A percentile compares a stretch with the other conserved stretches of the same genome.
These are phyloP conservation scores for Lactarius indigo DNA, from an alignment of 768 basidiomycete species.

Conservation along the genomic window DNA sequence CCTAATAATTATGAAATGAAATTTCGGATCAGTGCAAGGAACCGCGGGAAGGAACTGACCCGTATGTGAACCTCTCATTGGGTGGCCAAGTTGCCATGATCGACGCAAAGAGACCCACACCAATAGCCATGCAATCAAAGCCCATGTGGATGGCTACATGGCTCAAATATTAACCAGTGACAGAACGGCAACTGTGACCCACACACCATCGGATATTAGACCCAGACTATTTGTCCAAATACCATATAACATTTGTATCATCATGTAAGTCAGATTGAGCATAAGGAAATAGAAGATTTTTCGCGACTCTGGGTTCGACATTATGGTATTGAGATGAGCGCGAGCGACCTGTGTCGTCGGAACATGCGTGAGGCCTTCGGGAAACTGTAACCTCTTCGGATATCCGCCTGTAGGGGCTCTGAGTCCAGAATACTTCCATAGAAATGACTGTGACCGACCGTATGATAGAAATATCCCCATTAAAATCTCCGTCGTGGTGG, in stretches of 20 bases:
- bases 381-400: slow-evolving; percentile 20
- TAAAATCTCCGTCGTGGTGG: slow-evolving; percentile 54
- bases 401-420: slow-evolving; percentile 15
- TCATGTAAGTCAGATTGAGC: slow-evolving; percentile 94
- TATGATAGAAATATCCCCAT: slow-evolving; percentile 58
- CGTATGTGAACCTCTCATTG: slow-evolving; percentile 93
- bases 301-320: slow-evolving; percentile 87
- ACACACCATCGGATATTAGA: slow-evolving; percentile 88
- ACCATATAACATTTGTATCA: slow-evolving; percentile 94
- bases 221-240: slow-evolving; percentile 97
- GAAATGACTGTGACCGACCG: slow-evolving; percentile 41
- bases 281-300: slow-evolving; percentile 97
- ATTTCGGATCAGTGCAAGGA: slow-evolving; percentile 7
- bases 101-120: slow-evolving; percentile 90
- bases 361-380: slow-evolving; percentile 27
- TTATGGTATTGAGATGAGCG: slow-evolving; percentile 83
- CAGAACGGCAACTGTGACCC: not conserved
- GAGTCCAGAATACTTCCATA: not conserved
- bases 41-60: slow-evolving; percentile 44
- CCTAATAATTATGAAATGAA: slow-evolving; percentile 37
- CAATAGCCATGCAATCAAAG: slow-evolving; percentile 97
- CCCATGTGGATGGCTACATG: slow-evolving; percentile 95
- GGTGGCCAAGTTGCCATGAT: slow-evolving; percentile 99
- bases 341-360: slow-evolving; percentile 37
- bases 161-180: not conserved